Evolutionary conservation across 768 basidiomycete genomes (phyloP).

Genomic region (Leccinum uliginosum): DNA sequence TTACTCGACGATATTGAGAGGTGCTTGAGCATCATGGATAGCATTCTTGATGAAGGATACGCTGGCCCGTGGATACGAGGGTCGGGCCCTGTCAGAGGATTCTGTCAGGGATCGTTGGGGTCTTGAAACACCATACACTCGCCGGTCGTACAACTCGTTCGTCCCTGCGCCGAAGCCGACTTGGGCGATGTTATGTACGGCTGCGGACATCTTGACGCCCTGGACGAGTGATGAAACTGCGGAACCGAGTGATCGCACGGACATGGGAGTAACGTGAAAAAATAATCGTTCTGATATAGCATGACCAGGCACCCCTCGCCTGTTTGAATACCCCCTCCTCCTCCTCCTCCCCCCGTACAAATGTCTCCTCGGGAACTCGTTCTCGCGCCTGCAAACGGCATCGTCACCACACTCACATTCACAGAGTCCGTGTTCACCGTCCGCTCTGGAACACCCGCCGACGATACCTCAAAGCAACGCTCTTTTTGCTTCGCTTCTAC

Average conservation of each 20-base stretch:
- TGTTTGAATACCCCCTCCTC: not conserved
- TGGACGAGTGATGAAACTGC: not conserved
- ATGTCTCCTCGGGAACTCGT: constrained; percentile 22
- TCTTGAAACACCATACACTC: constrained; percentile 3
- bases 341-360: not conserved
- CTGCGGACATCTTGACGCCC: constrained; percentile 27
- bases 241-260: constrained; percentile 3
- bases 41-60: constrained; percentile 56
- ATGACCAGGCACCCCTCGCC: not conserved
- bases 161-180: constrained; percentile 75
- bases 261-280: not conserved
- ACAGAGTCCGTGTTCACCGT: constrained; percentile 27
- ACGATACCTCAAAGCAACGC: constrained; percentile 1
- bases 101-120: not conserved
- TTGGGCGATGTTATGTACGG: constrained; percentile 64
- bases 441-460: constrained; percentile 12
- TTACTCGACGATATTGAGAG: constrained; percentile 69
- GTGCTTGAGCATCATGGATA: constrained; percentile 32
- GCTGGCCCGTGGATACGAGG: constrained; percentile 70
- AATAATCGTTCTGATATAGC: not conserved
- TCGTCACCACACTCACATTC: constrained; percentile 23
- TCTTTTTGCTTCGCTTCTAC: constrained; percentile 11
- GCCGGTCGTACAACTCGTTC: constrained; percentile 80
- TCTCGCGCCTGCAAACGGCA: constrained; percentile 13
- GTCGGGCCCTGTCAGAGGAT: constrained; percentile 56